Evolutionary conservation across 1,284 basidiomycete species (phyloP), one percentile per base, ranked within the genome.

Genomic region (Sporisorium reilianum): DNA sequence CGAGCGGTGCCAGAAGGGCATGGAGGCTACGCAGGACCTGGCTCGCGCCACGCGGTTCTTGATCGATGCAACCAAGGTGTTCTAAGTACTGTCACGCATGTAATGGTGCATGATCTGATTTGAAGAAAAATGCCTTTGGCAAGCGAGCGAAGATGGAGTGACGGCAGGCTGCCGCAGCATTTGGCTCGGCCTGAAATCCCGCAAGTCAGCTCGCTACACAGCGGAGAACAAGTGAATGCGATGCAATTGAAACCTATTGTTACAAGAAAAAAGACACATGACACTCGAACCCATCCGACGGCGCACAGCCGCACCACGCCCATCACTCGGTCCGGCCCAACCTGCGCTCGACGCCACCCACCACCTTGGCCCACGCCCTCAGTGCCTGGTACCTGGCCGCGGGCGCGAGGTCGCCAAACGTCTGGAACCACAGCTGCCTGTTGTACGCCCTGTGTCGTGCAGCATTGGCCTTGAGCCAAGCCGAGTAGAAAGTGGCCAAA

Each of bases 391-490:
- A 75, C 40, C 72, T 56, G 3, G 67, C 64, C 0, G 72, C 76
- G 0, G 76, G 76, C 4, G 68, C 73, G 22, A 80, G 25, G 44
- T 80, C 76, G 3, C 62, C 62, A 48, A 75, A 76, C 1, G 73
- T 78, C 61, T 78, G 78, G 1, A 32, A 26, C 75, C 81, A 81
- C 20, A 84, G 56, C 34, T 71, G 66, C 26, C 71, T 76, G 49
- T 84, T 84, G 62, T 84, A 84, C 10, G 77, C 73, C 22, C 79
- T 64, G 34, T 83, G 73, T 9, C 82, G 55, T 3, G 55, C 55
- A 0, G 70, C 64, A 40, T 84, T 84, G 0, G 75, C 77, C 23
- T 71, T 68, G 25, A 83, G 63, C 82, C 82, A 84, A n/a, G 75
- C 77, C 34, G 65, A 73, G 48, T 84, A 84, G 58, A 84, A 83